phyloP scores from a whole-genome alignment of 192 early-diverging fungal genomes.

The Pilaira anomala region DNA sequence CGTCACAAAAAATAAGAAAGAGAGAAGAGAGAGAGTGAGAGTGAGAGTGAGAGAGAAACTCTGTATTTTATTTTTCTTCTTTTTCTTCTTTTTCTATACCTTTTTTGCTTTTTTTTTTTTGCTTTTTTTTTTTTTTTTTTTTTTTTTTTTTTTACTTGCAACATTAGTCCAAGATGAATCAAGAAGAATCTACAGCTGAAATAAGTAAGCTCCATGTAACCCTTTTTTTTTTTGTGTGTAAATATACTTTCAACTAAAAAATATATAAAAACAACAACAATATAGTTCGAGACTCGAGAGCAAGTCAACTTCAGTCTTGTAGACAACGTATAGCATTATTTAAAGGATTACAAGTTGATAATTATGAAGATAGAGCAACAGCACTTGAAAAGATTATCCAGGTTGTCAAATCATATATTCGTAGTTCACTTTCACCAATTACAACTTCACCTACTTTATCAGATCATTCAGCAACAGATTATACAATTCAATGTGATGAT shows the following conservation, averaged over 20 bases:
- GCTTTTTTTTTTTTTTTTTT: conserved; percentile 17
- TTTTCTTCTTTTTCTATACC: background rate
- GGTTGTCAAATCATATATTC: conserved; percentile 40
- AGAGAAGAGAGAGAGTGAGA: background rate
- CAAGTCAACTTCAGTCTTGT: conserved; percentile 30
- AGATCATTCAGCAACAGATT: background rate
- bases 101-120: background rate
- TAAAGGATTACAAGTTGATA: conserved; percentile 34
- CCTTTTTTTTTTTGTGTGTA: background rate
- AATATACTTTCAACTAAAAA: background rate
- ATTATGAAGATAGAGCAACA: background rate
- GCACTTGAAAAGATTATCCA: conserved; percentile 36
- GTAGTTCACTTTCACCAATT: conserved; percentile 21
- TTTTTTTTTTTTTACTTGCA: background rate
- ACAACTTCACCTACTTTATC: conserved; percentile 4
- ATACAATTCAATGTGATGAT: background rate
- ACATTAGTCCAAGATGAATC: conserved; percentile 3
- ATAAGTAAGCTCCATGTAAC: conserved; percentile 5
- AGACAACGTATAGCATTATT: conserved; percentile 37
- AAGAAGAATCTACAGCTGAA: conserved; percentile 1
- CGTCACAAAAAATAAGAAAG: background rate
- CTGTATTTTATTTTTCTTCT: background rate
- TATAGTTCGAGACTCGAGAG: conserved; percentile 27
- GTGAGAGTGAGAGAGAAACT: too few relatives aligned
- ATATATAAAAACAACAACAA: background rate